Evolutionary conservation across 2,329 filamentous ascomycete genomes (phyloP).

Genomic region (Ceratocystis alfenasii): DNA sequence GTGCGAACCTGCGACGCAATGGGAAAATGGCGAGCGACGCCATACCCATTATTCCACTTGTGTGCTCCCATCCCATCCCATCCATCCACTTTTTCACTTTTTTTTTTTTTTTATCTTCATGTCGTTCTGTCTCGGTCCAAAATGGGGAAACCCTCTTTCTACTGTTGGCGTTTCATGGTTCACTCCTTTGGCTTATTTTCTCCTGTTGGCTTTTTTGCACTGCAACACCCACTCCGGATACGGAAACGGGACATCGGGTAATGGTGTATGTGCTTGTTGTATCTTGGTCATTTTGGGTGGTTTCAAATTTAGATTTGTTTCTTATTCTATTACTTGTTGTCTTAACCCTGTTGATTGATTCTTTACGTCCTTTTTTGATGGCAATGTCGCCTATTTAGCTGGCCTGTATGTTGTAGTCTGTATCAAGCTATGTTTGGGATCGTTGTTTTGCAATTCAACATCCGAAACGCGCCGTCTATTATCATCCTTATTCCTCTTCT

Average conservation of each 20-base stretch:
- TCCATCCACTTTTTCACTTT: neutral
- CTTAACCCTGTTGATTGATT: neutral
- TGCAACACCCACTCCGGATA: neutral
- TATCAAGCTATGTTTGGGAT: neutral
- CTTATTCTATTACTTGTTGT: neutral
- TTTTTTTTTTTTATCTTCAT: neutral
- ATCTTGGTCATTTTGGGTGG: neutral
- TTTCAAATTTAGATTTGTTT: conserved; percentile 8
- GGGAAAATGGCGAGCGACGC: neutral
- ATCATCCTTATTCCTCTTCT: too few relatives aligned
- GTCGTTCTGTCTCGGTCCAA: conserved; percentile 11
- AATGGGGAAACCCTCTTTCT: conserved; percentile 6
- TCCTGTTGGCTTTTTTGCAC: conserved; percentile 5
- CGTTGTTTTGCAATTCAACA: neutral
- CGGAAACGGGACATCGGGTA: neutral
- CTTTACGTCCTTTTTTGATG: neutral
- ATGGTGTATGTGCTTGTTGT: neutral
- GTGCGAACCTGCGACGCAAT: too few relatives aligned
- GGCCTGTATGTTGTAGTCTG: neutral
- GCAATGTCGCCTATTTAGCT: neutral
- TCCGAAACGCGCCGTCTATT: neutral
- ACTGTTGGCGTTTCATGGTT: conserved; percentile 12
- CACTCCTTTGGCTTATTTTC: conserved; percentile 6
- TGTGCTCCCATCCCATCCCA: neutral
- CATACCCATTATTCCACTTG: neutral